Base-by-base conservation (phyloP, 345 rosid genomes). In the Nasturtium officinale region DNA sequence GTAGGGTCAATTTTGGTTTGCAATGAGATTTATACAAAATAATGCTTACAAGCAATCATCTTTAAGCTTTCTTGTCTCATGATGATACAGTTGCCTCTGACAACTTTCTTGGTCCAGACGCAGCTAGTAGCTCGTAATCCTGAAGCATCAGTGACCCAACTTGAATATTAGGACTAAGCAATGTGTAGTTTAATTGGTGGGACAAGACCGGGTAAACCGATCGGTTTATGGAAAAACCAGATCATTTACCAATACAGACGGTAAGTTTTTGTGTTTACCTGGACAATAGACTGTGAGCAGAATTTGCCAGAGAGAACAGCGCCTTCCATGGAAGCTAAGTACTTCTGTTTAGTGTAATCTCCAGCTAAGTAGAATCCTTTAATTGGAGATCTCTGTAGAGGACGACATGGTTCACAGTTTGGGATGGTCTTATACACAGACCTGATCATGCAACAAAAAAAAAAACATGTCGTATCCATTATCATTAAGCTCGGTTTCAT, bases 291-390 rank as follows among this genome's bases (percentile, higher is more conserved):
- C 78, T 89, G 89, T 16, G 96, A 90, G 79, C 97, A 89, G 76
- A 89, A 70, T 89, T 95, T 95, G 58, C 99, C 97, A 0, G 96
- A 95, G 63, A 95, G 91, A 59, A 95, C 87, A 10, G 96, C 99
- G 4, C 97, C 99, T 82, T 95, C 97, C 96, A 95, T 95, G 17
- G 97, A 95, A 77, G 99, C 96, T 81, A 95, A 71, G 82, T 95
- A 95, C 82, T 95, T 95, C 68, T 91, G 97, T 78, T 91, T 91
- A 42, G 99, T 95, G 82, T 91, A 91, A 55, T 95, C 97, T 61
- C 97, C 97, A 42, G 97, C 89, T 76, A 88, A 74, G 81, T 95
- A 95, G 82, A 91, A 95, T 23, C 96, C 96, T 69, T 88, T 72
- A 35, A 95, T 65, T 3, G 96, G 96, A 58, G 99, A 91, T 84